Base-by-base conservation (phyloP, 495 filamentous ascomycete genomes). In the Saxophila tyrrhenica region DNA sequence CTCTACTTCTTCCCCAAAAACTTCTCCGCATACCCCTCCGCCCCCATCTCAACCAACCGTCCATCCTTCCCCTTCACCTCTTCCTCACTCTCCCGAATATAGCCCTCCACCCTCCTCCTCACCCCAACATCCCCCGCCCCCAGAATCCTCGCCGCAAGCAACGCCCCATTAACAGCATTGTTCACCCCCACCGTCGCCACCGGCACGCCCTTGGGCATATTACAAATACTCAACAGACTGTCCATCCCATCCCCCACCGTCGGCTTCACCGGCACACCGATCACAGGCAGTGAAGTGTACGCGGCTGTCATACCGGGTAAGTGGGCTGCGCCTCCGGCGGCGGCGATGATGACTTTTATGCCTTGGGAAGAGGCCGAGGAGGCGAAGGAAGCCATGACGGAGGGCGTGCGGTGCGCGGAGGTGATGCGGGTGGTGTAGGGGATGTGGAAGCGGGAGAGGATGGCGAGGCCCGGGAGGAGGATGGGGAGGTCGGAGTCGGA, bases 121-220 rank as follows among this genome's bases (percentile, higher is more conserved):
- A 84, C 62, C 45, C 64, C 66, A 8, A 73, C 74, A 61, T 90
- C 79, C 51, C 76, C 78, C 20, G 77, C 67, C 19, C 89, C 89
- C 2, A 98, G 66, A 23, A 96, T 94, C 41, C 91, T 75, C 23
- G 84, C 78, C n/a, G 92, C 92, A 22, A 94, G 69, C 50, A 96
- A 77, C 29, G 88, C 94, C 1, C 90, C 94, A 69, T 96, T 97
- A 49, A 85, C 85, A 52, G 81, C 84, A 71, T 98, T 96, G 69
- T 94, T 89, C 69, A 96, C 94, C 13, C 84, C 87, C 13, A 97
- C 86, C 2, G 88, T 91, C 20, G 88, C 87, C 50, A 89, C 85
- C 32, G 90, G 90, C 48, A 89, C 83, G 15, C 70, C 70, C 17
- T 60, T 54, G 42, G 91, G 92, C 94, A 98, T 95, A 69, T 95